Percentiles rank a stretch among this genome's conserved stretches.
Evolutionary conservation across 2,329 filamentous ascomycete genomes (phyloP).

Genomic region (Aureobasidium pullulans): DNA sequence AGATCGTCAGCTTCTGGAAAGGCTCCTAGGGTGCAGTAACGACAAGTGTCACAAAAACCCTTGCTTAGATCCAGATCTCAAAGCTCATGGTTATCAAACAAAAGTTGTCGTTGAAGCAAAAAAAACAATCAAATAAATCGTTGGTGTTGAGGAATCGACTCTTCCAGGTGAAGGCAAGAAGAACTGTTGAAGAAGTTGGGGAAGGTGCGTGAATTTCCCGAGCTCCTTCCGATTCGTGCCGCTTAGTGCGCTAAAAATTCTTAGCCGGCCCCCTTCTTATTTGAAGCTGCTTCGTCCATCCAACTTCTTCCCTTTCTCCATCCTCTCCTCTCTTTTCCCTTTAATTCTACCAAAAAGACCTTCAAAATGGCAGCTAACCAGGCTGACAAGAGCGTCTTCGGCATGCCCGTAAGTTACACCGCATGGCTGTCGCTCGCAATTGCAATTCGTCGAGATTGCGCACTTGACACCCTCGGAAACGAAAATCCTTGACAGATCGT

Average conservation of each 20-base stretch:
- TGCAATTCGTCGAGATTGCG: constrained; percentile 9
- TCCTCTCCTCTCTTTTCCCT: constrained; percentile 24
- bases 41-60: not conserved
- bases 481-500: not conserved
- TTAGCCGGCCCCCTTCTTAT: constrained; percentile 11
- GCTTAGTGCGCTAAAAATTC: constrained; percentile 13
- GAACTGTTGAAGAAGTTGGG: constrained; percentile 3
- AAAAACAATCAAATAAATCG: not conserved
- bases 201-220: constrained; percentile 11
- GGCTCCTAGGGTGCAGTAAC: not conserved
- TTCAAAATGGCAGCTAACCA: constrained; percentile 37
- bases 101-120: not conserved
- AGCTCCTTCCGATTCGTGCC: constrained; percentile 11
- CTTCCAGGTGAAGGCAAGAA: constrained; percentile 11
- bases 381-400: constrained; percentile 48
- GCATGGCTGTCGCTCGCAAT: constrained; percentile 4
- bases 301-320: constrained; percentile 16
- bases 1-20: constrained; percentile 8
- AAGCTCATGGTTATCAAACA: not conserved
- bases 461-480: constrained; percentile 10
- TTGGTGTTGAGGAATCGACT: constrained; percentile 11
- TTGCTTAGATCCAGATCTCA: not conserved
- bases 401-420: constrained; percentile 36
- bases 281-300: constrained; percentile 6
- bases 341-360: constrained; percentile 24